phyloP scores from a whole-genome alignment of 2,329 filamentous ascomycete genomes.

The Fusarium kyushuense region DNA sequence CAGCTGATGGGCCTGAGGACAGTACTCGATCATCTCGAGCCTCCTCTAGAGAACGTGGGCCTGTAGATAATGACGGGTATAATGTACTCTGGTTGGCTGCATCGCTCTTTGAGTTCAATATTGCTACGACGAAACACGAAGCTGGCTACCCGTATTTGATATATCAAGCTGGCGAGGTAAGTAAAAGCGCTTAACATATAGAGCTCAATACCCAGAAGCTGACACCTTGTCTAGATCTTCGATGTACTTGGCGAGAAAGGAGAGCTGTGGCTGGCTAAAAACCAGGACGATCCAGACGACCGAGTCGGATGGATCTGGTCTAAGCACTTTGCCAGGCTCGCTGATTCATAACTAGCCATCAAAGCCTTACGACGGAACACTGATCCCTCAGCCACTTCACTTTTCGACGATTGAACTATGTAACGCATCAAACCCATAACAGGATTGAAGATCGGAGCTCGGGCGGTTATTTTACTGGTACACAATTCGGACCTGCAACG shows the following conservation, averaged over 20 bases:
- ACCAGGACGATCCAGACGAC: slow-evolving; percentile 87
- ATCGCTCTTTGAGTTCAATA: slow-evolving; percentile 96
- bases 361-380: slow-evolving; percentile 26
- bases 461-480: slow-evolving; percentile 45
- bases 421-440: slow-evolving; percentile 45
- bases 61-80: slow-evolving; percentile 67
- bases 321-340: slow-evolving; percentile 87
- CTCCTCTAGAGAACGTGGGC: slow-evolving; percentile 69
- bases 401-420: slow-evolving; percentile 31
- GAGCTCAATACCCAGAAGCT: not conserved
- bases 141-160: slow-evolving; percentile 96
- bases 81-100: slow-evolving; percentile 91
- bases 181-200: slow-evolving; percentile 44
- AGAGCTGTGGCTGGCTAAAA: slow-evolving; percentile 96
- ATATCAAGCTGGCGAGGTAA: slow-evolving; percentile 90
- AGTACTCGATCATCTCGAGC: slow-evolving; percentile 67
- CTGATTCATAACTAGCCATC: slow-evolving; percentile 58
- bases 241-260: slow-evolving; percentile 96
- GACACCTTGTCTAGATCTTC: slow-evolving; percentile 69
- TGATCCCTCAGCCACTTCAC: slow-evolving; percentile 27
- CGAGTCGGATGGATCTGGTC: slow-evolving; percentile 98
- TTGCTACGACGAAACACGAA: slow-evolving; percentile 90
- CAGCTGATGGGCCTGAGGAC: slow-evolving; percentile 74
- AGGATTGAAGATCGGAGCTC: slow-evolving; percentile 40
- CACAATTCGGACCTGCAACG: slow-evolving; percentile 36